Evolutionary conservation across 805 yeast species (phyloP).

Genomic region (Saccharomycopsis malanga): DNA sequence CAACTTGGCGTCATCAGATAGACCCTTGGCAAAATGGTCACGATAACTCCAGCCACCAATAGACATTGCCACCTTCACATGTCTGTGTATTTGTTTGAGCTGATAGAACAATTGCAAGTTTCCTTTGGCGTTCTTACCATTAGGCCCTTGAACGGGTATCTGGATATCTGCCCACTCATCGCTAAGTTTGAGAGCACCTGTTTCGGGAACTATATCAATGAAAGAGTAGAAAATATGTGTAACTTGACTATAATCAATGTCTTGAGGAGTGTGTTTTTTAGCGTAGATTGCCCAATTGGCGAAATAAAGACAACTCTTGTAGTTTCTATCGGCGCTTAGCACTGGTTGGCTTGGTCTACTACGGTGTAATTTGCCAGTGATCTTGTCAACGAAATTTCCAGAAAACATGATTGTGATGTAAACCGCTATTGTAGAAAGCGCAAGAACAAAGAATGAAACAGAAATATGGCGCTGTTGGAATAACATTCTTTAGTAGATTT

Average conservation of each 20-base stretch:
- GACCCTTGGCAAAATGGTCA: constrained; percentile 40
- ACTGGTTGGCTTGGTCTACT: no score
- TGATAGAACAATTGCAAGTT: constrained; percentile 42
- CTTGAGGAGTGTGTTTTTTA: constrained; percentile 49
- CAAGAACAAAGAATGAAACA: no score
- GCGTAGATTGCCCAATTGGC: constrained; percentile 64
- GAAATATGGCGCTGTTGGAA: no score
- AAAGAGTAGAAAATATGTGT: constrained; percentile 80
- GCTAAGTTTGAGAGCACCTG: constrained; percentile 48
- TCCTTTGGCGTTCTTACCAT: constrained; percentile 33
- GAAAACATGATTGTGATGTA: no score
- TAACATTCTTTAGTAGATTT: no score
- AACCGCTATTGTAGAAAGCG: no score
- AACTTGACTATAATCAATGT: constrained; percentile 49
- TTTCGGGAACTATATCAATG: constrained; percentile 44
- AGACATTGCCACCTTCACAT: constrained; percentile 57
- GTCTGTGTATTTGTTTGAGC: constrained; percentile 35
- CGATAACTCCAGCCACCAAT: constrained; percentile 76
- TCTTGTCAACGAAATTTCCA: no score
- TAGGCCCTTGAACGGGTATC: constrained; percentile 21
- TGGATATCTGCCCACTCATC: constrained; percentile 65
- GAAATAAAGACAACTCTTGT: constrained; percentile 36
- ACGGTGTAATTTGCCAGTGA: no score
- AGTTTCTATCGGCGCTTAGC: neutral
- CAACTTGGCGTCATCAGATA: constrained; percentile 33